A percentile compares a stretch with the other conserved stretches of the same genome.
Evolutionary conservation across 2,329 filamentous ascomycete species (phyloP).

Genomic region (Gyromitra esculenta): DNA sequence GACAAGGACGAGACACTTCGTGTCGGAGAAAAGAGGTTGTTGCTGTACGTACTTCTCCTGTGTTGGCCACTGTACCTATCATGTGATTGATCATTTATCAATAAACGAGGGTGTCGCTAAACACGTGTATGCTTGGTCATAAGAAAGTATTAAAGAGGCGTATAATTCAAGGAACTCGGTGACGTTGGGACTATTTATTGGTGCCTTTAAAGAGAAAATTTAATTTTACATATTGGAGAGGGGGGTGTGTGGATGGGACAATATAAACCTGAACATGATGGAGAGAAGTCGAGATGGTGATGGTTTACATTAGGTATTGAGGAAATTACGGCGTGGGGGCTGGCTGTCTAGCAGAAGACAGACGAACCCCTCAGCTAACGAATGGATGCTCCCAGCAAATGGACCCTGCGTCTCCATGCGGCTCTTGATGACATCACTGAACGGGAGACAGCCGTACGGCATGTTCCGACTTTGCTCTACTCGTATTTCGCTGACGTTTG

Average conservation of each 20-base stretch:
- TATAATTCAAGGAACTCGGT: slow-evolving; percentile 15
- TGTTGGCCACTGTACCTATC: slow-evolving; percentile 4
- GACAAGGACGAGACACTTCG: slow-evolving; percentile 26
- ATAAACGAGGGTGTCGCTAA: neutral
- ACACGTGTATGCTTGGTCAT: slow-evolving; percentile 39
- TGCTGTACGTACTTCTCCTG: neutral
- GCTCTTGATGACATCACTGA: slow-evolving; percentile 45
- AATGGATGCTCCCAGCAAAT: neutral
- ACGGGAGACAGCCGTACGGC: neutral
- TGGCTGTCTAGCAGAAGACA: neutral
- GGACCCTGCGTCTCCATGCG: slow-evolving; percentile 40
- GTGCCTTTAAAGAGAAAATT: neutral
- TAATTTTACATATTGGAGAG: neutral
- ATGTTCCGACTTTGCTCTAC: neutral
- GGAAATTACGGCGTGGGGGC: neutral
- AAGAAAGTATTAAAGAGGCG: neutral
- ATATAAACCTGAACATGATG: neutral
- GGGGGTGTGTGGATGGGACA: neutral
- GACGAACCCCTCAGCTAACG: too few species aligned
- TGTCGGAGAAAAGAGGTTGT: neutral
- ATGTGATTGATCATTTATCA: slow-evolving; percentile 44
- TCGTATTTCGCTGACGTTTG: too few species aligned
- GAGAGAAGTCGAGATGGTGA: neutral
- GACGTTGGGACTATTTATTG: slow-evolving; percentile 12
- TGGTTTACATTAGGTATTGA: neutral